These are phyloP conservation scores for Plasmodium fragile DNA, from an alignment of 169 alveolate genomes.

Conservation along the genomic window DNA sequence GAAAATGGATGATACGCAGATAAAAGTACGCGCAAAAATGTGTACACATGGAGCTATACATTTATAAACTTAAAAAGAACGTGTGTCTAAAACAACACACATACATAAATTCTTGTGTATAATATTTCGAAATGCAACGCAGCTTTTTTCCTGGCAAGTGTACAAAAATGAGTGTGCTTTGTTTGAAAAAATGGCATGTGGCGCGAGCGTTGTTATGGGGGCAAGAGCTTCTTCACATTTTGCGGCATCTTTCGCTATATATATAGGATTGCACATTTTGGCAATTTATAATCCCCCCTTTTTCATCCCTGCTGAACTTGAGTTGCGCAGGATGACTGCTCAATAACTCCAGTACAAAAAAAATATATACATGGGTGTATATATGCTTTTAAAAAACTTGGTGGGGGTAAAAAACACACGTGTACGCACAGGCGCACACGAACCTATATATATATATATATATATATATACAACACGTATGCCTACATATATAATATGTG, in stretches of 20 bases:
- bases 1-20: not conserved
- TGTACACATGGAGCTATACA: not conserved
- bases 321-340: not conserved
- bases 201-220: not conserved
- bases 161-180: not conserved
- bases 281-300: not conserved
- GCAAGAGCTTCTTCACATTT: not conserved
- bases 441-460: not conserved
- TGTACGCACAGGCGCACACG: not conserved
- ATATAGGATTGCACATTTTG: not conserved
- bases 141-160: not conserved
- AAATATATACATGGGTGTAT: slow-evolving; percentile 5
- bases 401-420: not conserved
- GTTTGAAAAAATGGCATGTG: not conserved
- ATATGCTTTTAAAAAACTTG: slow-evolving; percentile 5
- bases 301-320: not conserved
- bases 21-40: not conserved
- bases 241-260: not conserved
- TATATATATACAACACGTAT: not conserved
- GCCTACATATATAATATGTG: slow-evolving; percentile 1
- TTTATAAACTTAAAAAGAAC: not conserved
- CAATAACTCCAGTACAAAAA: slow-evolving; percentile 28
- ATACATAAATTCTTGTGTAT: not conserved
- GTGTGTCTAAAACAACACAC: not conserved
- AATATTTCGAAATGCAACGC: not conserved